A percentile compares a stretch with the other conserved stretches of the same genome.
These are phyloP conservation scores for Coniella vitis DNA, from an alignment of 2,329 filamentous ascomycete species.

Conservation along the genomic window DNA sequence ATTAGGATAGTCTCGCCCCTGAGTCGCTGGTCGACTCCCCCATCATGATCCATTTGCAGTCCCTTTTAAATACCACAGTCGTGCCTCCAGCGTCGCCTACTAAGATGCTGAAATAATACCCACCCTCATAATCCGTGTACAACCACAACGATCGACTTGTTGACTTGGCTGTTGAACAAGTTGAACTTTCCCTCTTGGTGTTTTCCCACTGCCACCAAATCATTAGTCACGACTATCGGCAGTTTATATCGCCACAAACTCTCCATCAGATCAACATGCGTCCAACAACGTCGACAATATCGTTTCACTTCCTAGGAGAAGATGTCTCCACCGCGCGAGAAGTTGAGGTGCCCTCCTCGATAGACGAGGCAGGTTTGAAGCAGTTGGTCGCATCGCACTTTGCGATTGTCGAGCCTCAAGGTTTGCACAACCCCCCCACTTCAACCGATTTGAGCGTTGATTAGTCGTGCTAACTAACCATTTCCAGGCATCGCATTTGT, in stretches of 20 bases:
- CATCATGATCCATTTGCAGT: background rate
- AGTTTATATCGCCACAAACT: background rate
- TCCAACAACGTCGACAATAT: constrained; percentile 22
- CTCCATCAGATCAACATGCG: constrained; percentile 23
- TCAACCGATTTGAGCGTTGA: background rate
- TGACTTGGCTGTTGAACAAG: background rate
- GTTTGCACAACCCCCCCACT: constrained; percentile 24
- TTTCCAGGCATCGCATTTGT: constrained; percentile 31
- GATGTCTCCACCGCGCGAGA: constrained; percentile 28
- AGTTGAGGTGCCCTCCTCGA: constrained; percentile 29
- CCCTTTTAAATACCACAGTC: background rate
- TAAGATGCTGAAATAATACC: background rate
- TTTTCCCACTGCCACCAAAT: background rate
- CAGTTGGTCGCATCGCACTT: constrained; percentile 36
- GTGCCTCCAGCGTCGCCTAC: background rate
- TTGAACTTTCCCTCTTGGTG: background rate
- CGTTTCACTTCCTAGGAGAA: constrained; percentile 37
- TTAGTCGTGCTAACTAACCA: background rate
- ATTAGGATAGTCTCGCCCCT: background rate
- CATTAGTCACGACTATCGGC: background rate
- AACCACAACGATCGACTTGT: too few relatives aligned
- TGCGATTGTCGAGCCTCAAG: constrained; percentile 34
- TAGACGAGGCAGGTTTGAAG: constrained; percentile 31
- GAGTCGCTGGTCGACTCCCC: background rate
- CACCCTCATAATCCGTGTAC: too few relatives aligned